Base-by-base conservation (phyloP, 2,329 filamentous ascomycete genomes). In the Aspergillus clavatus region DNA sequence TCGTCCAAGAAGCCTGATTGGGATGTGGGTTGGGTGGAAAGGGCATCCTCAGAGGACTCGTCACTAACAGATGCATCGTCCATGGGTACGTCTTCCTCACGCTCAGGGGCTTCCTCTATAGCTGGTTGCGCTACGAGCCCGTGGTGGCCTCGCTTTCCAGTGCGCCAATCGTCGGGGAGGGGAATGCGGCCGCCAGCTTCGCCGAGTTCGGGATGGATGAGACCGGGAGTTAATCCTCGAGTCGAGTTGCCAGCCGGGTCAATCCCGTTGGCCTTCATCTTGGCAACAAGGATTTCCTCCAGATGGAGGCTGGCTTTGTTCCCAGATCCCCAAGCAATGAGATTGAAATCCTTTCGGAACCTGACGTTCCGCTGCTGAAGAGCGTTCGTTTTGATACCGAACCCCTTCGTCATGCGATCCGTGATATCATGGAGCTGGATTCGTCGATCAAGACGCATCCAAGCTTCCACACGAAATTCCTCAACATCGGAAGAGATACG, bases 391-490 rank as follows among this genome's bases (percentile, higher is more conserved):
- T 40, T 44, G 2, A 58, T 46, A 5, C 48, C 37, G 11, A 52
- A 58, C 0, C 47, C 47, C 0, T 50, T 48, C 18, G 51, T 45
- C 62, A 66, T 65, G 1, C 63, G 44, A 7, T 54, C 54, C 0
- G 47, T 52, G 23, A 66, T 63, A 38, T 65, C 63, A 5, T 48
- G 37, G 6, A 62, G 48, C 6, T 42, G 45, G 39, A 65, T 60
- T 3, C 60, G 54, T 6, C 48, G 38, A 42, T 66, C 63, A 1
- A 61, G 39, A 3, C 63, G 56, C 43, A 57, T 48, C 63, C 63
- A 67, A 7, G 63, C 56, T 31, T 66, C 63, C 24, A 61, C 60
- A 3, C 61, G 48, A 31, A 57, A 62, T 27, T 59, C 59, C 42
- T 62, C 60, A 11, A 66, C 60, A n/a, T 58, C 47, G 4, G 55